Evolutionary conservation across 164 flowering plant genomes (phyloP).

Genomic region (Aristolochia contorta): DNA sequence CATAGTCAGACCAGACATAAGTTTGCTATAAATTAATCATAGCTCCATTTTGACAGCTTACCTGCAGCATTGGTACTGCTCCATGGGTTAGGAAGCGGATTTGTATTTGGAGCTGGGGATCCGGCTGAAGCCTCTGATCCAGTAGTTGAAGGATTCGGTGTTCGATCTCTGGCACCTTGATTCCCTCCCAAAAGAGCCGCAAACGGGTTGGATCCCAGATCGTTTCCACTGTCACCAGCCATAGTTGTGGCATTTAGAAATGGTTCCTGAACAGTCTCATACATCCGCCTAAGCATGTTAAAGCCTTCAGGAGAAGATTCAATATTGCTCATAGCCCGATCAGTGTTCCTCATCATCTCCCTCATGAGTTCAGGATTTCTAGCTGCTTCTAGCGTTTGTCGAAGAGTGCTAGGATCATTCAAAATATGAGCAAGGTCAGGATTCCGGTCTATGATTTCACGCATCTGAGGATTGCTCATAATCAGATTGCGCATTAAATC

Average conservation of each 20-base stretch:
- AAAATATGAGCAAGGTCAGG: slow-evolving; percentile 91
- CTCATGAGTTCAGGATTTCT: slow-evolving; percentile 96
- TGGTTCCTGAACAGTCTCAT: slow-evolving; percentile 96
- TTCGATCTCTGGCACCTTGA: slow-evolving; percentile 39
- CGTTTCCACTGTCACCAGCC: slow-evolving; percentile 55
- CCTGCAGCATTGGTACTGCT: slow-evolving; percentile 15
- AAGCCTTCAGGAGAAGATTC: slow-evolving; percentile 96
- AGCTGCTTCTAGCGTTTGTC: slow-evolving; percentile 88
- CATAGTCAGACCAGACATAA: no score
- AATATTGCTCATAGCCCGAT: slow-evolving; percentile 97
- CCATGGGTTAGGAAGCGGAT: slow-evolving; percentile 96
- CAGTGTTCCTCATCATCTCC: slow-evolving; percentile 97
- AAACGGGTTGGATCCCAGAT: slow-evolving; percentile 61
- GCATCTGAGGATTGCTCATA: slow-evolving; percentile 93
- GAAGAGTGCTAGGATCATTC: slow-evolving; percentile 78
- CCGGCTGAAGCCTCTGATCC: slow-evolving; percentile 41
- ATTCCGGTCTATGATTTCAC: slow-evolving; percentile 80
- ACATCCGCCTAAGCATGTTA: slow-evolving; percentile 96
- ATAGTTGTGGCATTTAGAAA: slow-evolving; percentile 82
- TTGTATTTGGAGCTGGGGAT: slow-evolving; percentile 60
- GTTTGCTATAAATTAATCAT: no score
- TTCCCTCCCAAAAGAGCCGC: slow-evolving; percentile 72
- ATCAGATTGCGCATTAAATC: slow-evolving; percentile 75
- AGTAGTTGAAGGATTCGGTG: slow-evolving; percentile 37
- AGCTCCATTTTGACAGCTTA: neutral